Percentiles rank a stretch among this genome's conserved stretches.
These are phyloP conservation scores for Colletotrichum limetticola DNA, from an alignment of 2,329 filamentous ascomycete genomes.

Conservation along the genomic window DNA sequence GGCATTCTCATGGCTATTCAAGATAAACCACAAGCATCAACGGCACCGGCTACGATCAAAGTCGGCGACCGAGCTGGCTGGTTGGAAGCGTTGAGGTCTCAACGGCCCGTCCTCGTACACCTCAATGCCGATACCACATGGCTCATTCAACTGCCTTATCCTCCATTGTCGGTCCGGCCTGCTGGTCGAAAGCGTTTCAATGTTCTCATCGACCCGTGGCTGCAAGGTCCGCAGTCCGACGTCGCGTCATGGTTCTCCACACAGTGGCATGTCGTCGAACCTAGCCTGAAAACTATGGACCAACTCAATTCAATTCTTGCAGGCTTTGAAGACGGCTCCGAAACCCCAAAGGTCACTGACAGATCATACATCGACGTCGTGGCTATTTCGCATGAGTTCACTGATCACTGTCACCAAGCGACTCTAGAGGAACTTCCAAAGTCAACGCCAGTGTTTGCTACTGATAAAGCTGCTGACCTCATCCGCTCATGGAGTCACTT, in stretches of 20 bases:
- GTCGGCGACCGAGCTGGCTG: conserved; percentile 16
- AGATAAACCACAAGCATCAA: not conserved
- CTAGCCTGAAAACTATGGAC: conserved; percentile 63
- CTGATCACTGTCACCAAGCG: conserved; percentile 73
- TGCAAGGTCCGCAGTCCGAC: conserved; percentile 70
- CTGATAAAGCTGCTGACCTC: conserved; percentile 65
- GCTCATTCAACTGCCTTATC: conserved; percentile 72
- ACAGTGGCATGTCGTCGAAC: conserved; percentile 69
- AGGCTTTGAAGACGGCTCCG: conserved; percentile 54
- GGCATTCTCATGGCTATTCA: not conserved
- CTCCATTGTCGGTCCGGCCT: conserved; percentile 51
- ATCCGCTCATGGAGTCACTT: conserved; percentile 71
- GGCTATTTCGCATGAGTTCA: conserved; percentile 73
- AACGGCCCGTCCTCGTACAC: conserved; percentile 64
- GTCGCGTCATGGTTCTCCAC: conserved; percentile 73
- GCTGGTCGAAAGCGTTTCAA: conserved; percentile 68
- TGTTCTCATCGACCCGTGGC: conserved; percentile 74
- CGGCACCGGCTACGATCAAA: conserved; percentile 1
- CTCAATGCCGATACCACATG: conserved; percentile 76
- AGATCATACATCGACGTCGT: conserved; percentile 65
- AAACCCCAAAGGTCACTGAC: conserved; percentile 34
- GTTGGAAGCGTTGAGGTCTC: conserved; percentile 13
- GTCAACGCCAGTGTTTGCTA: conserved; percentile 68
- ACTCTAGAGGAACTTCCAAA: conserved; percentile 66
- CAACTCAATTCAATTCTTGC: conserved; percentile 64